phyloP scores from a whole-genome alignment of 2,329 filamentous ascomycete genomes.

The Clarireedia homoeocarpa region DNA sequence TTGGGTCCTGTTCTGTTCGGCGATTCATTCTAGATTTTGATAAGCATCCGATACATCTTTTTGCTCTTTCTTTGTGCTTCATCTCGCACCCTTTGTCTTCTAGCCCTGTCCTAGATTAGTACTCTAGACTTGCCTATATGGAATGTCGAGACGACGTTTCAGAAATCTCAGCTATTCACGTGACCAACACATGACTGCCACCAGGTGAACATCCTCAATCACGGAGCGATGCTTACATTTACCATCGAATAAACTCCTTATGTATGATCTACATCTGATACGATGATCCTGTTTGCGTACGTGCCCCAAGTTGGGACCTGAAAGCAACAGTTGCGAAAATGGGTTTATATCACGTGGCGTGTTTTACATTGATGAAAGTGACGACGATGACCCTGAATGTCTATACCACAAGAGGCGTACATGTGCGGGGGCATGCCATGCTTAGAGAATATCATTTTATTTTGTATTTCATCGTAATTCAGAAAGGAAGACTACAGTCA shows the following conservation, averaged over 20 bases:
- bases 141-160: too few relatives aligned
- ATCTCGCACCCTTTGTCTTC: too few relatives aligned
- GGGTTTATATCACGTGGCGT: neutral
- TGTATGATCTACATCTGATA: neutral
- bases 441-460: too few relatives aligned
- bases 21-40: neutral
- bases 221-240: neutral
- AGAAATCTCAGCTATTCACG: too few relatives aligned
- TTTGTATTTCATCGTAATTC: too few relatives aligned
- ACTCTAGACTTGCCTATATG: too few relatives aligned
- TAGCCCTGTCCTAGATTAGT: too few relatives aligned
- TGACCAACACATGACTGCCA: too few relatives aligned
- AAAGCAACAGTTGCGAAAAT: neutral
- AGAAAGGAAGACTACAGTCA: too few relatives aligned
- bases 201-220: neutral
- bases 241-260: neutral
- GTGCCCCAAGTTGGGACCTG: neutral
- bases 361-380: neutral
- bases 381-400: neutral
- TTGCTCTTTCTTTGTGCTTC: neutral
- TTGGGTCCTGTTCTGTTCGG: too few relatives aligned
- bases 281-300: neutral
- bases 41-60: neutral
- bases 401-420: too few relatives aligned
- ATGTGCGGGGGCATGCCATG: too few relatives aligned